Evolutionary conservation across 768 basidiomycete species (phyloP).

Genomic region (Thelephora ganbajun): DNA sequence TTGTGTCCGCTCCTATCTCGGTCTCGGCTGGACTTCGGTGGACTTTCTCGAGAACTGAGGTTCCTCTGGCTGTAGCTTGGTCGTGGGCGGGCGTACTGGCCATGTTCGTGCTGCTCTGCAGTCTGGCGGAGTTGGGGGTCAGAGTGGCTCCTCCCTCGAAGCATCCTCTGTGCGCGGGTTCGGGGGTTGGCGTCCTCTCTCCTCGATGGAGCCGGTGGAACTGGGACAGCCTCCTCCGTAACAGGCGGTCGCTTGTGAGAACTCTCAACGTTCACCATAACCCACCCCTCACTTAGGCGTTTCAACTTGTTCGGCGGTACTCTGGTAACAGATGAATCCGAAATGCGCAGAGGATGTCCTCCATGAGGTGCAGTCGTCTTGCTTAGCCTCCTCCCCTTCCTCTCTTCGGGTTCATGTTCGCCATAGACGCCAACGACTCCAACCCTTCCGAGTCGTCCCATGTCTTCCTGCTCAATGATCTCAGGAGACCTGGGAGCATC

Average conservation of each 20-base stretch:
- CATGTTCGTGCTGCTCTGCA: conserved; percentile 11
- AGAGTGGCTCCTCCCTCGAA: conserved; percentile 11
- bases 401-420: neutral
- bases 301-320: neutral
- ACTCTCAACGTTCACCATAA: conserved; percentile 16
- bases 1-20: no score
- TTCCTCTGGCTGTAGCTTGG: neutral
- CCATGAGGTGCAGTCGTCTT: conserved; percentile 11
- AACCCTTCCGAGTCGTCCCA: conserved; percentile 6
- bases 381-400: neutral
- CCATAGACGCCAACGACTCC: neutral
- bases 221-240: neutral
- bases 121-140: conserved; percentile 19
- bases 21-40: neutral
- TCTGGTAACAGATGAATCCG: neutral
- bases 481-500: conserved; percentile 1
- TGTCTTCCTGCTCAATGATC: conserved; percentile 3
- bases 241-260: neutral
- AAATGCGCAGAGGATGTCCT: conserved; percentile 3
- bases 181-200: conserved; percentile 11
- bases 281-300: conserved; percentile 12
- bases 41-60: neutral
- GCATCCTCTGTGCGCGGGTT: conserved; percentile 8
- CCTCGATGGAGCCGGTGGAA: neutral
- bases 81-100: neutral